Evolutionary conservation across 2,329 filamentous ascomycete genomes (phyloP).

Genomic region (Hymenotorrendiella dingleyae): DNA sequence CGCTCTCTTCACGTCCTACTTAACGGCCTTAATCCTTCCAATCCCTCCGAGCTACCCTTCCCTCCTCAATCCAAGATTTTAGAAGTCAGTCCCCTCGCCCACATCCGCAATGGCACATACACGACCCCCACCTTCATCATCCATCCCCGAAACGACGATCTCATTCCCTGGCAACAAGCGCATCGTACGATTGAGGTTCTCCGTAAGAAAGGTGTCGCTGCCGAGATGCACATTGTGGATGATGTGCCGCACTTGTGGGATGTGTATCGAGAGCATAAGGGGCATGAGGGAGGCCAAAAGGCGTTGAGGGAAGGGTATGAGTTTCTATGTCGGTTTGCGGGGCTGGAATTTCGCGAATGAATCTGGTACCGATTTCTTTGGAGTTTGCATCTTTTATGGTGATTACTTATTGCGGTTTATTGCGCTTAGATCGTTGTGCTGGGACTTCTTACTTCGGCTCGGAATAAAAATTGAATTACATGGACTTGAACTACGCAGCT

Average conservation of each 20-base stretch:
- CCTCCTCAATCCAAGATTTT: background rate
- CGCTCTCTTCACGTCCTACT: background rate
- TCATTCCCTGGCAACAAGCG: background rate
- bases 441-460: no score
- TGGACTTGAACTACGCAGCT: no score
- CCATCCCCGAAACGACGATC: background rate
- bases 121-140: background rate
- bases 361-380: background rate
- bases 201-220: background rate
- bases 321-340: background rate
- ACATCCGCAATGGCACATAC: background rate
- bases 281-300: background rate
- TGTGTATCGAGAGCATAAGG: background rate
- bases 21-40: background rate
- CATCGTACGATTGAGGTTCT: background rate
- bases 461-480: no score
- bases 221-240: background rate
- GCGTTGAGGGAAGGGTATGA: background rate
- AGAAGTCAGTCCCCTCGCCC: background rate
- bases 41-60: background rate
- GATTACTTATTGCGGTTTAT: background rate
- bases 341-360: no score
- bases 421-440: no score
- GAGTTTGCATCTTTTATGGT: background rate
- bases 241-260: background rate